phyloP scores from a whole-genome alignment of 139 green algal genomes.

The Gonium pectorale region DNA sequence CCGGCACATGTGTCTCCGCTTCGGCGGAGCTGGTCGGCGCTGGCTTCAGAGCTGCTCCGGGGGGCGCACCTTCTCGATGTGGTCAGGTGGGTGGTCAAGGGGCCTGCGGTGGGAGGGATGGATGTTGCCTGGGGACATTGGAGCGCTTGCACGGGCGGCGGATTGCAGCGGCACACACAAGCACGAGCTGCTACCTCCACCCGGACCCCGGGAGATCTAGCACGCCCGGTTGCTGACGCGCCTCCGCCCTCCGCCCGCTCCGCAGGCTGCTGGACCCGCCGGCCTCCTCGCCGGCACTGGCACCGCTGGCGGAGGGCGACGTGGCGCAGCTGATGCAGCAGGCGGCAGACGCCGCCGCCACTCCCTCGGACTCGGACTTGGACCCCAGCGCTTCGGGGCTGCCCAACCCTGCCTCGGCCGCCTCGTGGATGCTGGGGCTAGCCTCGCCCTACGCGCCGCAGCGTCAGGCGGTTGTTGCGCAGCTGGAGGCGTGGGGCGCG shows the following conservation, averaged over 20 bases:
- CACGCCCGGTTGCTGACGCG: too few species aligned
- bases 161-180: not conserved
- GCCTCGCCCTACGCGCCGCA: constrained; percentile 14
- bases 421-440: constrained; percentile 1
- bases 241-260: not conserved
- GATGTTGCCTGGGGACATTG: not conserved
- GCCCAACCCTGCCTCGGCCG: not conserved
- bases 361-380: not conserved
- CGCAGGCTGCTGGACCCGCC: not conserved
- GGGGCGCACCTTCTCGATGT: not conserved
- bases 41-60: constrained; percentile 8
- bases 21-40: not conserved
- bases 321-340: not conserved
- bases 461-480: not conserved
- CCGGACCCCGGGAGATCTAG: too few species aligned
- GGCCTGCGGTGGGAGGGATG: too few species aligned
- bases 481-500: not conserved
- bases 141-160: not conserved
- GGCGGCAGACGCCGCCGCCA: not conserved
- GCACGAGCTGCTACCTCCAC: not conserved
- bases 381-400: not conserved
- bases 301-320: not conserved
- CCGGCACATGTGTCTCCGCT: not conserved
- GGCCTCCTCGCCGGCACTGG: too few species aligned
- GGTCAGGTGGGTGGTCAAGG: not conserved